phyloP scores from a whole-genome alignment of 176 grass and related monocot genomes.

The Pontederia crassipes region DNA sequence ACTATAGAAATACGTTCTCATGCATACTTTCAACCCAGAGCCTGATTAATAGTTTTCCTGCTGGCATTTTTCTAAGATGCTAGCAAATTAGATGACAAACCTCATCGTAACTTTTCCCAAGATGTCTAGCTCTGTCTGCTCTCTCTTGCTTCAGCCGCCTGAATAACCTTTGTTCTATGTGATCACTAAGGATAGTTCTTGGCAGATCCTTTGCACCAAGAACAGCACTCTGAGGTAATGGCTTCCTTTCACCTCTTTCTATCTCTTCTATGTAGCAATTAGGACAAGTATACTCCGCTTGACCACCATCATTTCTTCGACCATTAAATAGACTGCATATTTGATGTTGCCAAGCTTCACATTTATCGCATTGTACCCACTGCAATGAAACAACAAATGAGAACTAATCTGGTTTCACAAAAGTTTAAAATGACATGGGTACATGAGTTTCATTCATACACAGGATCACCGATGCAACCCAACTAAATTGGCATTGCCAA shows the following conservation, averaged over 20 bases:
- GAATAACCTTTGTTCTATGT: constrained; percentile 84
- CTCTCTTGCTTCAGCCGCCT: constrained; percentile 64
- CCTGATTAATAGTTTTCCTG: no score
- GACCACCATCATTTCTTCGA: constrained; percentile 91
- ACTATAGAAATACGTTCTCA: no score
- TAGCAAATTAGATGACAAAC: constrained; percentile 16
- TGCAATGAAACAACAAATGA: constrained; percentile 34
- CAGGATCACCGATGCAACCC: no score
- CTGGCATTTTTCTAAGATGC: background rate
- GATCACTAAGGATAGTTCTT: constrained; percentile 87
- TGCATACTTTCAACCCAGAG: no score
- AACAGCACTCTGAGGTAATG: constrained; percentile 91
- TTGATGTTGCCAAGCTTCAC: constrained; percentile 99
- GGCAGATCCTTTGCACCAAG: constrained; percentile 98
- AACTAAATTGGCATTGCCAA: background rate
- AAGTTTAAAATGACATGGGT: background rate
- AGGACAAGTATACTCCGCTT: constrained; percentile 98
- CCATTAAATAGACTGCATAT: constrained; percentile 97
- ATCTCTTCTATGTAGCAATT: constrained; percentile 89
- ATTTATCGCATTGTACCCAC: constrained; percentile 99
- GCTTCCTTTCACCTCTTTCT: constrained; percentile 62
- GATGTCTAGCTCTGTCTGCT: constrained; percentile 51
- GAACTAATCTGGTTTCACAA: background rate
- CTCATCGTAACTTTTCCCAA: constrained; percentile 66
- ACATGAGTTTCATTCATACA: background rate